These are phyloP conservation scores for Beverwykella pulmonaria DNA, from an alignment of 495 filamentous ascomycete genomes.

Conservation along the genomic window DNA sequence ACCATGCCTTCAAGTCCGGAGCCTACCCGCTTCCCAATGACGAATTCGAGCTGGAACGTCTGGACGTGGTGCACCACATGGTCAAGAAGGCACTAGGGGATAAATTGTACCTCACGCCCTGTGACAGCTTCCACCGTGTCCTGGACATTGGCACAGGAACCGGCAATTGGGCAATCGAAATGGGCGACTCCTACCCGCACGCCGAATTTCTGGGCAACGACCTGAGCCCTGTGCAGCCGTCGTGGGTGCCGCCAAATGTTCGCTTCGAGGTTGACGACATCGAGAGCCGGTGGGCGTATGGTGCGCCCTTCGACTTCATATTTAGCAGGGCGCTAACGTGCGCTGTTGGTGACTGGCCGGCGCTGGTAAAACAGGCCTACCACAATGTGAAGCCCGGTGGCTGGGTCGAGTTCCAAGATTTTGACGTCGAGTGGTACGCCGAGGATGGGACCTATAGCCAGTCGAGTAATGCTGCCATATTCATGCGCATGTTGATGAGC, in stretches of 20 bases:
- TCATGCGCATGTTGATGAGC: conserved; percentile 4
- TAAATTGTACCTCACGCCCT: conserved; percentile 21
- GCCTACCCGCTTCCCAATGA: conserved; percentile 34
- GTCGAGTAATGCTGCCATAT: conserved; percentile 11
- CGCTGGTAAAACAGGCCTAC: conserved; percentile 19
- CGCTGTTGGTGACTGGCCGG: conserved; percentile 26
- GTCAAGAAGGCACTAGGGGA: conserved; percentile 29
- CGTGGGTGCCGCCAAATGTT: conserved; percentile 37
- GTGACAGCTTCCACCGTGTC: conserved; percentile 7
- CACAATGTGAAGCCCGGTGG: conserved; percentile 26
- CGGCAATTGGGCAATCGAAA: conserved; percentile 34
- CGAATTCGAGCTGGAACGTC: conserved; percentile 32
- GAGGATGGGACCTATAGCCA: conserved; percentile 38
- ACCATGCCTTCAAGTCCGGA: conserved; percentile 36
- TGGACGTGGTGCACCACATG: conserved; percentile 55
- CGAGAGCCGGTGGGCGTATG: conserved; percentile 30
- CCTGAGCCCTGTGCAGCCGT: conserved; percentile 33
- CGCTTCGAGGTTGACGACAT: conserved; percentile 37
- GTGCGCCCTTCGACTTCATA: conserved; percentile 32
- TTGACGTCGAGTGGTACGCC: conserved; percentile 24
- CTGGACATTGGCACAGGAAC: conserved; percentile 38
- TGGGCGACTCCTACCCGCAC: conserved; percentile 18
- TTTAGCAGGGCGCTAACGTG: conserved; percentile 13
- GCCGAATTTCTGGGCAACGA: conserved; percentile 34
- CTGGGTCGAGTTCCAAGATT: conserved; percentile 36